Percentiles rank a stretch among this genome's conserved stretches.
phyloP scores from a whole-genome alignment of 352 stramenopile genomes.

The Globisporangium uncinulatum region DNA sequence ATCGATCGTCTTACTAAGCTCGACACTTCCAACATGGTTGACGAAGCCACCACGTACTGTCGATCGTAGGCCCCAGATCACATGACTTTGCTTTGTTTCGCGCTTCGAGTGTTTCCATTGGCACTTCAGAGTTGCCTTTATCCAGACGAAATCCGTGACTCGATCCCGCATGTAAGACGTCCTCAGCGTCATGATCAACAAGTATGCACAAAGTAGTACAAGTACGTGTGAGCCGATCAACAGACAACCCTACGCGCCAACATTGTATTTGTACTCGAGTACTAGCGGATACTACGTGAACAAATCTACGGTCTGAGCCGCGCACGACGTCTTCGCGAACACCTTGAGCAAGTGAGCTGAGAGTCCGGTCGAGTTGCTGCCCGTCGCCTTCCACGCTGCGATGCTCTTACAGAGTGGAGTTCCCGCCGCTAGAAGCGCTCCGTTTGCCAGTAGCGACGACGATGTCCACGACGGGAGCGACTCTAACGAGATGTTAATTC shows the following conservation, averaged over 20 bases:
- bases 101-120: no score
- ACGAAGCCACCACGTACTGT: neutral
- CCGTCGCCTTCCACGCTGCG: neutral
- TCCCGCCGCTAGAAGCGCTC: neutral
- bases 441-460: neutral
- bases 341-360: neutral
- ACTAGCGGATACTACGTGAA: slow-evolving; percentile 11
- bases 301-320: neutral
- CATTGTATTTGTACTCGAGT: slow-evolving; percentile 10
- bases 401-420: slow-evolving; percentile 5
- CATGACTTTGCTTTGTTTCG: no score
- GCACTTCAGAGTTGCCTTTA: no score
- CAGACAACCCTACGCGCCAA: no score
- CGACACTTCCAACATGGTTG: neutral
- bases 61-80: no score
- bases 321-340: slow-evolving; percentile 4
- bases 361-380: neutral
- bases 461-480: slow-evolving; percentile 6
- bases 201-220: no score
- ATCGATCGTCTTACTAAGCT: neutral
- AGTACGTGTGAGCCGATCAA: no score
- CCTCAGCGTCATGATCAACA: no score
- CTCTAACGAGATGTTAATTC: slow-evolving; percentile 1
- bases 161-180: no score
- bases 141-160: no score